Conservation (phyloP, 1,139 yeast genomes). For the Hemisphaericaspora xylanilytica region DNA sequence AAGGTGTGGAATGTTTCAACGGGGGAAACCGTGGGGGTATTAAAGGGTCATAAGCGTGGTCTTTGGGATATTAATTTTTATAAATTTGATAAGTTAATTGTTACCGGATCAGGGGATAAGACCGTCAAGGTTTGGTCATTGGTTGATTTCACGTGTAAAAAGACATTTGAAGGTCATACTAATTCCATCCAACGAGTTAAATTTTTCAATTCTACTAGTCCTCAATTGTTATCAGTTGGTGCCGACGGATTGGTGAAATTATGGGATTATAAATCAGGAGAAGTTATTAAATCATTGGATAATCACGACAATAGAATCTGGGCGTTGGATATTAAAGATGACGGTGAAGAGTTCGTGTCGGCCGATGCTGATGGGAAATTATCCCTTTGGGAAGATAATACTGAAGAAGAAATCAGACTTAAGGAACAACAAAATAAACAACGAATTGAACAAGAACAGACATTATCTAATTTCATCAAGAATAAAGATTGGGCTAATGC, state of each 20-base stretch:
- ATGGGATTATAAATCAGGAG: slow-evolving; percentile 82
- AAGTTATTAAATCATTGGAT: slow-evolving; percentile 77
- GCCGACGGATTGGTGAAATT: slow-evolving; percentile 93
- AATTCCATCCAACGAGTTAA: slow-evolving; percentile 84
- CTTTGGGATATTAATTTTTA: slow-evolving; percentile 89
- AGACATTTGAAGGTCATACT: slow-evolving; percentile 92
- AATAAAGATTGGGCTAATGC: slow-evolving; percentile 85
- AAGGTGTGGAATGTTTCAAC: slow-evolving; percentile 81
- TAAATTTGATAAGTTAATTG: slow-evolving; percentile 68
- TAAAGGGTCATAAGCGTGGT: slow-evolving; percentile 91
- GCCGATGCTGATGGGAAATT: slow-evolving; percentile 97
- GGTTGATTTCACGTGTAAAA: slow-evolving; percentile 66
- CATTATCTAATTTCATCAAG: slow-evolving; percentile 67
- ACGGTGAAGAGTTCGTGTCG: slow-evolving; percentile 68
- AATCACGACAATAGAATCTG: slow-evolving; percentile 93
- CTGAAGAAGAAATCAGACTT: slow-evolving; percentile 59
- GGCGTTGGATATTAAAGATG: slow-evolving; percentile 70
- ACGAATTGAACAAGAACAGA: slow-evolving; percentile 84
- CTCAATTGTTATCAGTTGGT: slow-evolving; percentile 78
- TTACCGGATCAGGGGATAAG: slow-evolving; percentile 89
- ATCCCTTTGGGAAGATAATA: slow-evolving; percentile 84
- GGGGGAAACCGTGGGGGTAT: slow-evolving; percentile 82
- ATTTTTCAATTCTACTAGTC: slow-evolving; percentile 57
- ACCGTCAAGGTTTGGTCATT: slow-evolving; percentile 88
- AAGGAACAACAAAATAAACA: slow-evolving; percentile 52